These are phyloP conservation scores for Neocucurbitaria cava DNA, from an alignment of 2,329 filamentous ascomycete genomes.

Conservation along the genomic window DNA sequence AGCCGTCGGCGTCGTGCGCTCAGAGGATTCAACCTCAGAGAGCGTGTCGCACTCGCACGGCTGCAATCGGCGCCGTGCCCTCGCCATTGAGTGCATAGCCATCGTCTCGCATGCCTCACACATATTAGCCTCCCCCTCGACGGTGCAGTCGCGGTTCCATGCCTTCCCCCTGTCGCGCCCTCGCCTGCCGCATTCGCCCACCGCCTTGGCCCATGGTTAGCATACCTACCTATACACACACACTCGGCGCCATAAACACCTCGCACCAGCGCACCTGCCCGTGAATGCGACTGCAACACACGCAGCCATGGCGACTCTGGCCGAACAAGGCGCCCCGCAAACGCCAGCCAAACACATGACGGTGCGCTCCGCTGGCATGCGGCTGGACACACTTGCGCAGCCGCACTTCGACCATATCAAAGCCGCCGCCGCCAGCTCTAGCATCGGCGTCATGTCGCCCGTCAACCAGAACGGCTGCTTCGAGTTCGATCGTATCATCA, in stretches of 20 bases:
- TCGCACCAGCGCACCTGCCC: conserved; percentile 9
- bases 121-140: background rate
- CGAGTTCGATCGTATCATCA: conserved; percentile 92
- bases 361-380: conserved; percentile 30
- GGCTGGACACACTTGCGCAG: conserved; percentile 31
- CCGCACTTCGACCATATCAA: conserved; percentile 33
- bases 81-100: background rate
- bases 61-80: background rate
- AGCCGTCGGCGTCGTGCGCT: too few relatives aligned
- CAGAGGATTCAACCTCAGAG: too few relatives aligned
- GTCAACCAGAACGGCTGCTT: conserved; percentile 96
- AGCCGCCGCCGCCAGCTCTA: conserved; percentile 19
- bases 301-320: conserved; percentile 28
- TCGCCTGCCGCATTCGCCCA: conserved; percentile 25
- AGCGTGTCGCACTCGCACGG: background rate
- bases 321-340: conserved; percentile 19
- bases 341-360: background rate
- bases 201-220: background rate
- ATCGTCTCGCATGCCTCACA: background rate
- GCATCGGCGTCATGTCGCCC: conserved; percentile 75
- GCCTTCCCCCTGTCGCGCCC: conserved; percentile 33
- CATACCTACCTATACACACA: background rate
- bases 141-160: conserved; percentile 8
- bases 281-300: conserved; percentile 21
- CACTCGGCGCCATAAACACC: conserved; percentile 5